These are phyloP conservation scores for Sugiyamaella qingdaonensis DNA, from an alignment of 805 yeast species.

Conservation along the genomic window DNA sequence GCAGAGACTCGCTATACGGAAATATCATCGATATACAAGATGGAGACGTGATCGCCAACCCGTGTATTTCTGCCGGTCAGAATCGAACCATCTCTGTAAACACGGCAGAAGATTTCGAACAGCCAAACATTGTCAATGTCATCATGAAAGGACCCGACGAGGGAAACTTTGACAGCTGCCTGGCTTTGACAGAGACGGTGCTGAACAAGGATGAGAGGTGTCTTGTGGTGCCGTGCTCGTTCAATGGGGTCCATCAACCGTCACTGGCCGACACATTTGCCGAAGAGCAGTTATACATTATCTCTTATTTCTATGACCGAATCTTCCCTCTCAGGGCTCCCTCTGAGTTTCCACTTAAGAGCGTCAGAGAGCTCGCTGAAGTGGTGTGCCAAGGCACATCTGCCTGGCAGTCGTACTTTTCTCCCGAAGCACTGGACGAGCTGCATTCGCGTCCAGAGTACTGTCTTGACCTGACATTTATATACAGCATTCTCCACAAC, in stretches of 20 bases:
- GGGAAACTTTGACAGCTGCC: background rate
- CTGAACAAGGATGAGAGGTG: conserved; percentile 81
- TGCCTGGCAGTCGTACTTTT: conserved; percentile 44
- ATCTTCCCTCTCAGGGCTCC: conserved; percentile 93
- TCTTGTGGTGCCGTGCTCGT: conserved; percentile 74
- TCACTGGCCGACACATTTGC: conserved; percentile 76
- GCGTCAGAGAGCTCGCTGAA: conserved; percentile 71
- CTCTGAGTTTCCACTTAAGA: conserved; percentile 71
- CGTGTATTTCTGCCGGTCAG: conserved; percentile 85
- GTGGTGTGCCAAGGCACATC: conserved; percentile 80
- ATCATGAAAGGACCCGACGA: conserved; percentile 67
- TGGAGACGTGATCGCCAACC: conserved; percentile 49
- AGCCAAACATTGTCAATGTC: conserved; percentile 41
- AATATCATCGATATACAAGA: conserved; percentile 20
- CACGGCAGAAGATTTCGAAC: conserved; percentile 51
- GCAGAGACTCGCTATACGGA: conserved; percentile 13
- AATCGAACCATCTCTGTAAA: conserved; percentile 4
- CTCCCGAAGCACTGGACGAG: conserved; percentile 39
- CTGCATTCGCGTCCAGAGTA: conserved; percentile 79
- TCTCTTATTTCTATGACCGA: conserved; percentile 92
- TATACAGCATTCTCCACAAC: conserved; percentile 80
- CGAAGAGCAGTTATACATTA: conserved; percentile 71
- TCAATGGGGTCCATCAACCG: conserved; percentile 96
- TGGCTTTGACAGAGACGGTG: conserved; percentile 54
- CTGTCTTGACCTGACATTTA: conserved; percentile 89